phyloP scores from a whole-genome alignment of 148 eudicot genomes.

The Spergularia marina region DNA sequence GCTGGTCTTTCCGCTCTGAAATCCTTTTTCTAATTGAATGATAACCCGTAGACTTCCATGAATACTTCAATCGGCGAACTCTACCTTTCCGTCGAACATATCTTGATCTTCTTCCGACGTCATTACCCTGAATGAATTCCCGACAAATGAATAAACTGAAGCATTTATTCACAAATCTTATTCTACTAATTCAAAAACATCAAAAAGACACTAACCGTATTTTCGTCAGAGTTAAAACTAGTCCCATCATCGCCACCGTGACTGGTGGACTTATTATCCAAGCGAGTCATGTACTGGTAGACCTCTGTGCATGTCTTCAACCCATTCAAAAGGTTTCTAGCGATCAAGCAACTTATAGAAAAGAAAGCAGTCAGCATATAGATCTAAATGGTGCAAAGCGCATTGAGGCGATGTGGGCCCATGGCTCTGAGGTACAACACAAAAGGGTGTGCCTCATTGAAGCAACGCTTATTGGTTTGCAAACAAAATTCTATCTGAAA shows the following conservation, averaged over 20 bases:
- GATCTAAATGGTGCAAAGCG: not conserved
- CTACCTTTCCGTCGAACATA: slow-evolving; percentile 86
- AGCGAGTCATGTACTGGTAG: slow-evolving; percentile 59
- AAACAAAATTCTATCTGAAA: not conserved
- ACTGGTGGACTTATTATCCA: slow-evolving; percentile 50
- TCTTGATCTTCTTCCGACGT: slow-evolving; percentile 73
- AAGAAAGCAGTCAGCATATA: slow-evolving; percentile 1
- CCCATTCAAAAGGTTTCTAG: slow-evolving; percentile 87
- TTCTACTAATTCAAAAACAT: not conserved
- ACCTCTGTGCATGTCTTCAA: slow-evolving; percentile 84
- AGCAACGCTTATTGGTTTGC: not conserved
- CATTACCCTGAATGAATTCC: slow-evolving; percentile 52
- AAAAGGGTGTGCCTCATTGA: not conserved
- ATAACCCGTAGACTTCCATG: slow-evolving; percentile 92
- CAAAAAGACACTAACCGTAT: slow-evolving; percentile 38
- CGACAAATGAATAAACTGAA: not conserved
- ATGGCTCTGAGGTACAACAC: not conserved
- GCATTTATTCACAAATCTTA: not conserved
- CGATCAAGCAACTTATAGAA: slow-evolving; percentile 72
- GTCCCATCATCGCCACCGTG: slow-evolving; percentile 53
- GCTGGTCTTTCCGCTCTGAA: slow-evolving; percentile 89
- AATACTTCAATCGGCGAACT: slow-evolving; percentile 94
- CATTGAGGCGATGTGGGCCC: not conserved
- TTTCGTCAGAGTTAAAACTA: slow-evolving; percentile 50
- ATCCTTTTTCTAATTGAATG: slow-evolving; percentile 84